Evolutionary conservation across 2,329 filamentous ascomycete genomes (phyloP).

Genomic region (Aspergillus sp.): DNA sequence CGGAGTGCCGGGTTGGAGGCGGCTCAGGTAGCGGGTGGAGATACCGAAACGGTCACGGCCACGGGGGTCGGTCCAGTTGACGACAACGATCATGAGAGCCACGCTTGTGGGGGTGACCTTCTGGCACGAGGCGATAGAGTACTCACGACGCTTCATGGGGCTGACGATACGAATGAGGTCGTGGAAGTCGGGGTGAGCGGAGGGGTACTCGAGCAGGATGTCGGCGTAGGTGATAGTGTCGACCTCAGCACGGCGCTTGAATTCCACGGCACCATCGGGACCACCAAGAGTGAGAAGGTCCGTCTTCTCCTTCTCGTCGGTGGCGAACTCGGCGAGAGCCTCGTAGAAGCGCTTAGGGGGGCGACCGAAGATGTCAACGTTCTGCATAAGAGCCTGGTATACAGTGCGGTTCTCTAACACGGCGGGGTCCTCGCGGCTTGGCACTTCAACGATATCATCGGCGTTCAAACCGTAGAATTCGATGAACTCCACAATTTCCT

Average conservation of each 20-base stretch:
- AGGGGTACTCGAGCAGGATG: conserved; percentile 82
- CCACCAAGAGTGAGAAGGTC: conserved; percentile 74
- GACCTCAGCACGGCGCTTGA: conserved; percentile 87
- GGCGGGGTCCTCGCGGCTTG: conserved; percentile 73
- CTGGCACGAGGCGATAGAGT: conserved; percentile 98
- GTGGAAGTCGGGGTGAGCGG: conserved; percentile 83
- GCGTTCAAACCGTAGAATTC: conserved; percentile 81
- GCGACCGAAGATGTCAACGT: conserved; percentile 94
- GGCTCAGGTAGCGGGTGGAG: conserved; percentile 84
- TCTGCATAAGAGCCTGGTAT: conserved; percentile 87
- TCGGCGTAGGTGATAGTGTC: conserved; percentile 92
- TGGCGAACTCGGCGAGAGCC: conserved; percentile 79
- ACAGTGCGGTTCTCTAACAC: conserved; percentile 85
- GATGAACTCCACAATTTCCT: conserved; percentile 81
- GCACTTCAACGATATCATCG: conserved; percentile 85
- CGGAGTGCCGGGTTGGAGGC: conserved; percentile 70
- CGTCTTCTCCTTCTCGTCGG: conserved; percentile 77
- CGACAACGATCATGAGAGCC: conserved; percentile 93
- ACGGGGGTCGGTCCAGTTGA: conserved; percentile 87
- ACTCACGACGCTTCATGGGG: conserved; percentile 94
- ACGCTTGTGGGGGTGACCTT: conserved; percentile 89
- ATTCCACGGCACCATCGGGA: conserved; percentile 78
- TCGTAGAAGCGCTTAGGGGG: conserved; percentile 99
- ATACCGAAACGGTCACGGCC: conserved; percentile 90
- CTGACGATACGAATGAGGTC: conserved; percentile 84